Evolutionary conservation across 352 stramenopile species (phyloP).

Genomic region (Pythium phragmitis): DNA sequence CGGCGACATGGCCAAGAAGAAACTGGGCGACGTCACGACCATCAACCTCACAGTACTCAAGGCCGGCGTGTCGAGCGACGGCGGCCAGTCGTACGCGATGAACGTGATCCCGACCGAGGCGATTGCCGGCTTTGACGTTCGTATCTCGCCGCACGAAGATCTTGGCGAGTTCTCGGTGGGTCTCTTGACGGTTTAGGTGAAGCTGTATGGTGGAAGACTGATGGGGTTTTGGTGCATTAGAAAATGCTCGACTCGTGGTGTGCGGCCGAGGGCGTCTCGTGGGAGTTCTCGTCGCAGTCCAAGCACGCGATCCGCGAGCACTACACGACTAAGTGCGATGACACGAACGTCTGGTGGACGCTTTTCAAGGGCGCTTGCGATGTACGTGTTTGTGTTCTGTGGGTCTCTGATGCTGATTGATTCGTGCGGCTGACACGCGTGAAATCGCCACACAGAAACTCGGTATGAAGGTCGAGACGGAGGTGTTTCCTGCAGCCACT

Average conservation of each 20-base stretch:
- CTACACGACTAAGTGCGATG: constrained; percentile 56
- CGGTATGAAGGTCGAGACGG: constrained; percentile 68
- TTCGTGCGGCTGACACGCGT: background rate
- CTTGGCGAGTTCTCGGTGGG: constrained; percentile 73
- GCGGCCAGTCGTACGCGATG: constrained; percentile 84
- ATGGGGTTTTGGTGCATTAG: constrained; percentile 18
- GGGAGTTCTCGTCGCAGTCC: constrained; percentile 58
- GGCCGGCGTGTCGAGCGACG: constrained; percentile 84
- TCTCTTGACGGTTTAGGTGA: background rate
- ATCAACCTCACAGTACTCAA: constrained; percentile 95
- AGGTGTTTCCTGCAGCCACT: constrained; percentile 95
- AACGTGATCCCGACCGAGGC: constrained; percentile 94
- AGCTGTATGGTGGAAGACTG: background rate
- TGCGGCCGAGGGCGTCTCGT: constrained; percentile 79
- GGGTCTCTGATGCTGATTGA: background rate
- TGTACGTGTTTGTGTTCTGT: constrained; percentile 17
- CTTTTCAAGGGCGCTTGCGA: constrained; percentile 54
- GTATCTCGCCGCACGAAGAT: constrained; percentile 89
- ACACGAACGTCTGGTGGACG: constrained; percentile 54
- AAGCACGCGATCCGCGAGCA: constrained; percentile 51
- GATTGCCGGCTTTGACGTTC: constrained; percentile 92
- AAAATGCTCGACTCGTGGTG: constrained; percentile 92
- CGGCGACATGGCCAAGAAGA: constrained; percentile 89
- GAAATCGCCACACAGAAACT: constrained; percentile 33
- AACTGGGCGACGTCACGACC: constrained; percentile 94